Conservation (phyloP, 805 yeast species). For the Candida qinlingensis region DNA sequence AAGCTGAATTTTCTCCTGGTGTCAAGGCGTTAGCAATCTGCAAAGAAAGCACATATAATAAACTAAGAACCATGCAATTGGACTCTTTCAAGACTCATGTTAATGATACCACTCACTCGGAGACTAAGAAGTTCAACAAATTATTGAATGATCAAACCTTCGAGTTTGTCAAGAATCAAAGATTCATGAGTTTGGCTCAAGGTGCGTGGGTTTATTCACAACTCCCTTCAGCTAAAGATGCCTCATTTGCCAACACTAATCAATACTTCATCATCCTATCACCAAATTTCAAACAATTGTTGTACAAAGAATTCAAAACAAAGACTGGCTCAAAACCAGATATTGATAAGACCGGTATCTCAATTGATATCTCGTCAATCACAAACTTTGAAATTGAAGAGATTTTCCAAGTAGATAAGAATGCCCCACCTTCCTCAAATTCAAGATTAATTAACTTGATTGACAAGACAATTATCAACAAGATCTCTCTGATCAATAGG, state of each 20-base stretch:
- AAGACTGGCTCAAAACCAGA: slow-evolving; percentile 45
- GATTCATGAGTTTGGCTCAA: slow-evolving; percentile 62
- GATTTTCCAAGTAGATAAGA: slow-evolving; percentile 41
- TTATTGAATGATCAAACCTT: slow-evolving; percentile 51
- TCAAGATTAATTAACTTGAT: slow-evolving; percentile 47
- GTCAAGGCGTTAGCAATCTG: slow-evolving; percentile 44
- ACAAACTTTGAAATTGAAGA: slow-evolving; percentile 44
- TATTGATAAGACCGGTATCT: slow-evolving; percentile 50
- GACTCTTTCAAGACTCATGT: slow-evolving; percentile 33
- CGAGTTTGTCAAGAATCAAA: slow-evolving; percentile 70
- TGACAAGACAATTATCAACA: slow-evolving; percentile 53
- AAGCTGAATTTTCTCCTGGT: slow-evolving; percentile 22
- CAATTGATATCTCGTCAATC: slow-evolving; percentile 49
- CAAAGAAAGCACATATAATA: slow-evolving; percentile 37
- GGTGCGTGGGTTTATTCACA: slow-evolving; percentile 81
- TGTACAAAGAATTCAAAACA: slow-evolving; percentile 53
- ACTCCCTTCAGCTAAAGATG: slow-evolving; percentile 35
- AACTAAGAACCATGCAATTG: slow-evolving; percentile 53
- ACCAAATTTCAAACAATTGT: slow-evolving; percentile 56
- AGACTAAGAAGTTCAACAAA: slow-evolving; percentile 43
- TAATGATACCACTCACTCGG: slow-evolving; percentile 37
- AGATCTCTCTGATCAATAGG: slow-evolving; percentile 44
- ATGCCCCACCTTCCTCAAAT: slow-evolving; percentile 29
- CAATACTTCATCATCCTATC: slow-evolving; percentile 54
- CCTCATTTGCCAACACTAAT: slow-evolving; percentile 27